Evolutionary conservation across 2,329 filamentous ascomycete species (phyloP).

Genomic region (Colletotrichum sp.): DNA sequence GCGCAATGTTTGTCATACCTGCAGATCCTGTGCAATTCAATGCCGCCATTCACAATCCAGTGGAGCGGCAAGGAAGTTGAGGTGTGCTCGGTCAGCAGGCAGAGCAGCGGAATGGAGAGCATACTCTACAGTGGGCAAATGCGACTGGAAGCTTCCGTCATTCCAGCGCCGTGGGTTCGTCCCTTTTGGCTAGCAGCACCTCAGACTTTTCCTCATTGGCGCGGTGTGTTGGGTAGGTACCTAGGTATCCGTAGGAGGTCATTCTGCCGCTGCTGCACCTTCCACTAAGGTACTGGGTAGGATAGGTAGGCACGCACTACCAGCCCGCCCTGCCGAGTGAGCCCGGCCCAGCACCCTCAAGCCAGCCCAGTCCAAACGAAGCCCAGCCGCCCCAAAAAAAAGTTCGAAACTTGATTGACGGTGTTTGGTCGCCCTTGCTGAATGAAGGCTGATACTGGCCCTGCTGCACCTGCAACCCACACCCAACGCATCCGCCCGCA

Average conservation of each 20-base stretch:
- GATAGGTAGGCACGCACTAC: background rate
- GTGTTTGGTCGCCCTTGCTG: background rate
- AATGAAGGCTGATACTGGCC: background rate
- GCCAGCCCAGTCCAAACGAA: background rate
- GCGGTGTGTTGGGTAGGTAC: background rate
- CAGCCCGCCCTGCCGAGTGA: background rate
- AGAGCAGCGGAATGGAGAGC: background rate
- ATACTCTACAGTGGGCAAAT: background rate
- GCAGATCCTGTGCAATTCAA: slow-evolving; percentile 7
- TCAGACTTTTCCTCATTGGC: background rate
- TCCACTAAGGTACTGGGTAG: background rate
- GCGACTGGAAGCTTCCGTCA: slow-evolving; percentile 20
- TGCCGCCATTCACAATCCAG: background rate
- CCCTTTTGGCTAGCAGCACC: background rate
- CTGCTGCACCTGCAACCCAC: background rate
- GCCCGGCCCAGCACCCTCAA: background rate
- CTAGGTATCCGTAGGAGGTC: background rate
- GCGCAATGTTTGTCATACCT: slow-evolving; percentile 18
- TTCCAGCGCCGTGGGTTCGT: background rate
- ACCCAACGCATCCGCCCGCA: background rate
- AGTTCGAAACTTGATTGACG: background rate
- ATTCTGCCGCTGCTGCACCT: background rate
- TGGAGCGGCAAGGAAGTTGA: background rate
- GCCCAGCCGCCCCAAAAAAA: background rate
- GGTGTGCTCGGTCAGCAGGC: slow-evolving; percentile 18